Base-by-base conservation (phyloP, 2,329 filamentous ascomycete genomes). In the Hypoxylon sp. region DNA sequence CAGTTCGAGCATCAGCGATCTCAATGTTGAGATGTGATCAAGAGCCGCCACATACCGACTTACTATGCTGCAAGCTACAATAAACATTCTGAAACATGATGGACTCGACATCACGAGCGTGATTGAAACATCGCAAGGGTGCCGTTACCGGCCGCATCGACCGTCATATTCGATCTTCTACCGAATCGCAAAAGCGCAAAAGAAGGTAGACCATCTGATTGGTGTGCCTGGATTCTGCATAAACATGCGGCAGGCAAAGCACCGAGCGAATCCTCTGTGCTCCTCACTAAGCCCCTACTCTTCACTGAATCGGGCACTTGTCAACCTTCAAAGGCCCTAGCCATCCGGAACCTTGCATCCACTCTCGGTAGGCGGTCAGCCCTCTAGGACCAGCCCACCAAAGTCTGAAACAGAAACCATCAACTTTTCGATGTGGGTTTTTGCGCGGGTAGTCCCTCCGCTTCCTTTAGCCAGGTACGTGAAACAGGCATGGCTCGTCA, bases 401-500 rank as follows among this genome's bases (percentile, higher is more conserved):
- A 51, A 49, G 59, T 72, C 66, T 75, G 72, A 75, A 74, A 76
- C 74, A 69, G 69, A 48, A 59, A 68, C 67, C 68, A 64, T 69
- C 64, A 58, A 59, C 49, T 67, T 50, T 65, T 65, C 48, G 54
- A 65, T 64, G 65, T 68, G 61, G 66, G 27, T 64, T 67, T 63
- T 66, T 46, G 20, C 61, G 59, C 63, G 51, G 57, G 61, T 59
- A 56, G 57, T 56, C 60, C 63, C 61, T 66, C 66, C 31, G 61
- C 50, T 72, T 66, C 58, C 69, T 66, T 59, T 66, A 70, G 69
- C 68, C 74, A 75, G 72, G 69, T 63, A 75, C 73, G 61, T 75
- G 73, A 76, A 76, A 75, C 73, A 66, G 70, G 74, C 61, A 74
- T 74, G 56, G 59, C 69, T 70, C 50, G 73, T 76, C 72, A 72